Conservation (phyloP, 345 rosid genomes). For the Boechera retrofracta region DNA sequence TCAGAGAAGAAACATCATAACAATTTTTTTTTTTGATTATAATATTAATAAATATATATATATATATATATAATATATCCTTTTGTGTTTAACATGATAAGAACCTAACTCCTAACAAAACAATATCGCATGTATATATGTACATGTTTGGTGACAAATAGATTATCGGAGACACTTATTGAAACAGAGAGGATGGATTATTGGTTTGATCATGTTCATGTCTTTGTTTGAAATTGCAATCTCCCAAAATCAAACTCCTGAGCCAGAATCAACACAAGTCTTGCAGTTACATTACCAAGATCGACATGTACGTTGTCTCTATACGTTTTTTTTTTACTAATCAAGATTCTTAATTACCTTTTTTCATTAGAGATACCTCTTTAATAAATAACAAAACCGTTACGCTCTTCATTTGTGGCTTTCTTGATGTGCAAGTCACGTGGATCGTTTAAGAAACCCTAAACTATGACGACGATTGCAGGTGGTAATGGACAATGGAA, state of each 20-base stretch:
- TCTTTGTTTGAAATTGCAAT: constrained; percentile 19
- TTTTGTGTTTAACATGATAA: neutral
- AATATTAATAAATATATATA: neutral
- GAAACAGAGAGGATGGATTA: constrained; percentile 30
- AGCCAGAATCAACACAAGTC: constrained; percentile 31
- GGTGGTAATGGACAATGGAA: constrained; percentile 87
- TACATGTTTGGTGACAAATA: constrained; percentile 29
- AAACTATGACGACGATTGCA: constrained; percentile 36
- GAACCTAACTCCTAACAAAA: constrained; percentile 27
- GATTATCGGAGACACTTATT: constrained; percentile 22
- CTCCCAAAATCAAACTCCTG: constrained; percentile 37
- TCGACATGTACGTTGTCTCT: constrained; percentile 32
- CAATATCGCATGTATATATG: constrained; percentile 4
- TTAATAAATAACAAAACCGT: neutral
- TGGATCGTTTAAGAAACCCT: constrained; percentile 20
- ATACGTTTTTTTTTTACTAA: neutral
- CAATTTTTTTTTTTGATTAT: neutral
- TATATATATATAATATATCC: too few relatives aligned
- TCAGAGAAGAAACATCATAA: constrained; percentile 14
- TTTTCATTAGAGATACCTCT: neutral
- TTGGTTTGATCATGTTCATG: constrained; percentile 38
- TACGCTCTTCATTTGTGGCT: neutral
- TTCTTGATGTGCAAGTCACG: constrained; percentile 36
- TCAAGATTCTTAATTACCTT: neutral
- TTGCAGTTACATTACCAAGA: constrained; percentile 43